Conservation (phyloP, 2,329 filamentous ascomycete species). For the Pseudocercospora fijiensis region DNA sequence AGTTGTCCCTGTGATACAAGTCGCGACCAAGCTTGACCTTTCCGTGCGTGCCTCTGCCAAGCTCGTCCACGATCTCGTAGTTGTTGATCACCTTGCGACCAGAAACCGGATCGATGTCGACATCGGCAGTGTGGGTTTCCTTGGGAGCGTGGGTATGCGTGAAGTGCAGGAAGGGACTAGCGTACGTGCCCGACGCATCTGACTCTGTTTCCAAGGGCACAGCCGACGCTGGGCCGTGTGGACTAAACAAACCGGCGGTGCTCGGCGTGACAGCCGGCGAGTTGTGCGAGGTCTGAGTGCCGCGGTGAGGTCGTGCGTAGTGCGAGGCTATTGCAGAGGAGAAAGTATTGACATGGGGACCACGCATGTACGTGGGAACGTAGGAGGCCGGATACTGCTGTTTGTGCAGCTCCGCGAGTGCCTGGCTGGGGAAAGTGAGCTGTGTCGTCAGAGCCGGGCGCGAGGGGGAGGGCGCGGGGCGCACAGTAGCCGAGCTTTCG, state of each 20-base stretch:
- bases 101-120: constrained; percentile 83
- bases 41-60: constrained; percentile 91
- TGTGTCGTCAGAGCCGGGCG: constrained; percentile 28
- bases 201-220: constrained; percentile 33
- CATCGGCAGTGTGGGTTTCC: constrained; percentile 80
- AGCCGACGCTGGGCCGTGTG: constrained; percentile 32
- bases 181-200: constrained; percentile 46
- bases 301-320: constrained; percentile 34
- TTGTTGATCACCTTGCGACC: constrained; percentile 97
- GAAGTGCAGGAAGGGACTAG: constrained; percentile 52
- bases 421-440: constrained; percentile 50
- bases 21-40: constrained; percentile 95
- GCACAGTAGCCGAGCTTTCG: constrained; percentile 39
- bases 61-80: constrained; percentile 94
- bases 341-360: constrained; percentile 44
- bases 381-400: constrained; percentile 44
- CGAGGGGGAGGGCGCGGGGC: constrained; percentile 34
- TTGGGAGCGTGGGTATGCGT: constrained; percentile 52
- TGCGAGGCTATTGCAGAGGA: constrained; percentile 45
- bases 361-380: constrained; percentile 43
- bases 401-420: constrained; percentile 50
- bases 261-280: constrained; percentile 49
- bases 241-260: constrained; percentile 46
- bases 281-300: constrained; percentile 46
- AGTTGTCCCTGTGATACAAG: constrained; percentile 62